These are phyloP conservation scores for Alternaria panax DNA, from an alignment of 2,329 filamentous ascomycete genomes.

Conservation along the genomic window DNA sequence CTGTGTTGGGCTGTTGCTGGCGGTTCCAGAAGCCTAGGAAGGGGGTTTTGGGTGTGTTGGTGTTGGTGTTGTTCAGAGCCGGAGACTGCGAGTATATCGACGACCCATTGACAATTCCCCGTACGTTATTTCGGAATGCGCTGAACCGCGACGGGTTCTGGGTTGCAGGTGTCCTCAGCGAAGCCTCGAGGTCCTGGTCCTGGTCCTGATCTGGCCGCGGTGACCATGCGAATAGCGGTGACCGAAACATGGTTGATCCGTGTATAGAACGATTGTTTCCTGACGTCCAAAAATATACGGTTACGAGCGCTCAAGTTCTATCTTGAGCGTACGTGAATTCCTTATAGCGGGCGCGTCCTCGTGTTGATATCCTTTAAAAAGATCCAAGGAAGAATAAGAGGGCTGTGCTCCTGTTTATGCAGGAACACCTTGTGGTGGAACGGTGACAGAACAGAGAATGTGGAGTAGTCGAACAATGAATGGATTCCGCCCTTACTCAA, in stretches of 20 bases:
- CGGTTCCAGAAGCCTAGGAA: slow-evolving; percentile 45
- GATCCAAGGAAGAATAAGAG: slow-evolving; percentile 35
- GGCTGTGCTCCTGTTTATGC: slow-evolving; percentile 33
- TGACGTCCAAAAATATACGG: slow-evolving; percentile 20
- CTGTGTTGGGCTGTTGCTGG: slow-evolving; percentile 32
- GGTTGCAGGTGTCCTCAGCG: slow-evolving; percentile 19
- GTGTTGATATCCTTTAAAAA: slow-evolving; percentile 22
- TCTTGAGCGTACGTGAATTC: slow-evolving; percentile 25
- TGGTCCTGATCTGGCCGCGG: slow-evolving; percentile 43
- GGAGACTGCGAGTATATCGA: slow-evolving; percentile 49
- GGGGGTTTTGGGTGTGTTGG: slow-evolving; percentile 44
- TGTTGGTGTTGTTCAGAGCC: slow-evolving; percentile 28
- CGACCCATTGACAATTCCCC: slow-evolving; percentile 46
- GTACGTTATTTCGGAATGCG: slow-evolving; percentile 31
- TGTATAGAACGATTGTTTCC: slow-evolving; percentile 13
- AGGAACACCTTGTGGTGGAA: slow-evolving; percentile 31
- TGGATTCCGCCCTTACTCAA: slow-evolving; percentile 44
- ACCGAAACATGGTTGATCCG: slow-evolving; percentile 40
- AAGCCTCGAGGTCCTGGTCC: slow-evolving; percentile 35
- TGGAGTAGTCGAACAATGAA: slow-evolving; percentile 36
- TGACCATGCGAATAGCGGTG: slow-evolving; percentile 43
- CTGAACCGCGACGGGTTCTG: slow-evolving; percentile 30
- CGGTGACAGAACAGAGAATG: slow-evolving; percentile 19
- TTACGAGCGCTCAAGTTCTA: slow-evolving; percentile 18
- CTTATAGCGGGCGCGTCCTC: slow-evolving; percentile 40